Base-by-base conservation (phyloP, 2,329 filamentous ascomycete species). In the Botryotinia convoluta region DNA sequence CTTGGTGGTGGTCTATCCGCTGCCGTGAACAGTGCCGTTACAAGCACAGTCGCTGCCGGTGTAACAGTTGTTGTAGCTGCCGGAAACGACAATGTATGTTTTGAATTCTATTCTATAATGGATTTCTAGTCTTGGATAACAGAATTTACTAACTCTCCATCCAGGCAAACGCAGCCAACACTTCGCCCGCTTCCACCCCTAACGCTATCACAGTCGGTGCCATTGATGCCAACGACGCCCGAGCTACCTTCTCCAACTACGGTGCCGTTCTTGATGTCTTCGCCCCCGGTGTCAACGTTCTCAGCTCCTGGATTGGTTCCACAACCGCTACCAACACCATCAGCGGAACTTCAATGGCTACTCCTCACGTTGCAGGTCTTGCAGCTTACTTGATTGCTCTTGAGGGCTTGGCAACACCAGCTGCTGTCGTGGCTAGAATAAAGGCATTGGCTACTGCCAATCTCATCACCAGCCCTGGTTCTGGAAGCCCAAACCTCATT, bases 311-410 rank as follows among this genome's bases (percentile, higher is more conserved):
- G 85, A 82, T 81, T 72, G 83, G 82, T 51, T 79, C 79, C 67
- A 82, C 80, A 54, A 82, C 78, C 9, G 83, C 86, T 37, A 85
- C 80, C n/a, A 84, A 88, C 78, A 85, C 80, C 26, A 84, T 89
- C 77, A 86, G 84, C 22, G 90, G 89, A 48, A 91, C 90, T 9
- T 89, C 86, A 51, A 91, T 91, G 89, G 87, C 71, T 69, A 73
- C 87, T 20, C 91, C 91, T 1, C 90, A 92, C 80, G 86, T 93
- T 71, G 87, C 89, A 65, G 91, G 91, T 65, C 84, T 93, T 5
- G 89, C 89, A 22, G 90, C 90, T 42, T 93, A 93, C 82, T 83
- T 93, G 45, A 89, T 93, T 83, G 79, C 77, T 8, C 76, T 84
- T 1, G 83, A 86, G 76, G 81, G 81, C 1, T 80, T 83, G 74